phyloP scores from a whole-genome alignment of 352 stramenopile genomes.

The Phytophthora hybrid region DNA sequence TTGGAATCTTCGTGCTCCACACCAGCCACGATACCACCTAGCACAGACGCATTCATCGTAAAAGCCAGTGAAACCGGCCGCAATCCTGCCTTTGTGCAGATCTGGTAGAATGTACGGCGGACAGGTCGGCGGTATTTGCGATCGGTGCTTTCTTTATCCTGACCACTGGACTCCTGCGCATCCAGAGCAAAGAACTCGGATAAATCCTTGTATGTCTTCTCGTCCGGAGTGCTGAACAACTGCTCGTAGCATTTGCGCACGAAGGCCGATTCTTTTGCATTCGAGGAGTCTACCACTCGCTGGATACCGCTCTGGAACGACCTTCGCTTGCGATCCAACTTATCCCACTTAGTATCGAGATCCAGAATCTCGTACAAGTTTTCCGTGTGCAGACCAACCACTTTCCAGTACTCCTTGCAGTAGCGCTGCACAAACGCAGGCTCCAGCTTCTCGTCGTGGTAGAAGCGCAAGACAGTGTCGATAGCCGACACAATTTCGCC shows the following conservation, averaged over 20 bases:
- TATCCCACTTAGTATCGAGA: constrained; percentile 90
- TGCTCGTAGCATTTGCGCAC: constrained; percentile 88
- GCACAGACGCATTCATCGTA: constrained; percentile 87
- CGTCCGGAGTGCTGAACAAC: constrained; percentile 74
- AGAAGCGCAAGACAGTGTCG: constrained; percentile 89
- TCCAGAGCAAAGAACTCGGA: constrained; percentile 88
- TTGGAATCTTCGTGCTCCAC: constrained; percentile 74
- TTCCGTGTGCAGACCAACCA: constrained; percentile 79
- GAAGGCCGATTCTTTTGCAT: constrained; percentile 78
- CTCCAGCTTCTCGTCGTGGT: constrained; percentile 91
- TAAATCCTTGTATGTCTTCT: constrained; percentile 89
- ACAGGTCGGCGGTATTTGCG: constrained; percentile 80
- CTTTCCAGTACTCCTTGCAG: constrained; percentile 92
- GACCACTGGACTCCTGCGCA: constrained; percentile 58
- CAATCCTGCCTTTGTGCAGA: constrained; percentile 87
- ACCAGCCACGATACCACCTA: constrained; percentile 82
- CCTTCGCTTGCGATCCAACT: constrained; percentile 83
- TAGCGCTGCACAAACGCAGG: constrained; percentile 91
- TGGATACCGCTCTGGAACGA: constrained; percentile 81
- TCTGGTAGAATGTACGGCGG: constrained; percentile 90
- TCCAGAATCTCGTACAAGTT: constrained; percentile 90
- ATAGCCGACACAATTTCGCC: constrained; percentile 90
- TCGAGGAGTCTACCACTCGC: constrained; percentile 69
- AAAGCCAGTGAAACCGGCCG: constrained; percentile 77
- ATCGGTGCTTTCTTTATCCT: constrained; percentile 60